Conservation (phyloP, 2,329 filamentous ascomycete species). For the Macrophomina tecta region DNA sequence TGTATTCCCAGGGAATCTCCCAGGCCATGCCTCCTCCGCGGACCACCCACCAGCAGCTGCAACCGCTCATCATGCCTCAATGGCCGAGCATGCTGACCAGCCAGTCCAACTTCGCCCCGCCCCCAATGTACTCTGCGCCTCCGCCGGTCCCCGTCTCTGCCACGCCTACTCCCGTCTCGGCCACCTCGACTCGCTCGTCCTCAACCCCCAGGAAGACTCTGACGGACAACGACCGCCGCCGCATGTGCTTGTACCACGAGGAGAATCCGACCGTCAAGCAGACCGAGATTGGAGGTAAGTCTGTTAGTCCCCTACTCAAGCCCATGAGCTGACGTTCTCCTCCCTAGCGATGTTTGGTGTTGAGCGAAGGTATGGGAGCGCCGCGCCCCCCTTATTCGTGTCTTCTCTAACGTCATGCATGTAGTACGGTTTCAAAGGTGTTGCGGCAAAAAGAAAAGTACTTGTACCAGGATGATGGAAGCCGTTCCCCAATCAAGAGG, state of each 20-base stretch:
- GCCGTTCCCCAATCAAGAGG: constrained; percentile 79
- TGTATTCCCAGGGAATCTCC: constrained; percentile 35
- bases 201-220: constrained; percentile 82
- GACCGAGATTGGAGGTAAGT: constrained; percentile 87
- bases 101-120: constrained; percentile 48
- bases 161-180: constrained; percentile 44
- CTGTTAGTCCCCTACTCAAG: not conserved
- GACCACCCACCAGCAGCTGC: constrained; percentile 47
- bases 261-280: constrained; percentile 91
- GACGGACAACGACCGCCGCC: constrained; percentile 85
- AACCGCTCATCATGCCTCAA: constrained; percentile 48
- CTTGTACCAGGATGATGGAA: constrained; percentile 79
- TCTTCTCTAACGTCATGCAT: constrained; percentile 30
- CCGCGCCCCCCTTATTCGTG: not conserved
- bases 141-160: constrained; percentile 46
- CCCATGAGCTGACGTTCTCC: constrained; percentile 39
- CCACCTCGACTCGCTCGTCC: constrained; percentile 49
- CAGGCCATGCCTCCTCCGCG: constrained; percentile 43
- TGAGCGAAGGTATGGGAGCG: constrained; percentile 80
- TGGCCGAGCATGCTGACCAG: constrained; percentile 52
- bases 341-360: constrained; percentile 83
- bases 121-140: constrained; percentile 40
- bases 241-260: constrained; percentile 93
- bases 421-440: constrained; percentile 97
- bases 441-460: constrained; percentile 94